Evolutionary conservation across 768 basidiomycete genomes (phyloP), one percentile per base, ranked within the genome.

Genomic region (Gymnopilus junonius): DNA sequence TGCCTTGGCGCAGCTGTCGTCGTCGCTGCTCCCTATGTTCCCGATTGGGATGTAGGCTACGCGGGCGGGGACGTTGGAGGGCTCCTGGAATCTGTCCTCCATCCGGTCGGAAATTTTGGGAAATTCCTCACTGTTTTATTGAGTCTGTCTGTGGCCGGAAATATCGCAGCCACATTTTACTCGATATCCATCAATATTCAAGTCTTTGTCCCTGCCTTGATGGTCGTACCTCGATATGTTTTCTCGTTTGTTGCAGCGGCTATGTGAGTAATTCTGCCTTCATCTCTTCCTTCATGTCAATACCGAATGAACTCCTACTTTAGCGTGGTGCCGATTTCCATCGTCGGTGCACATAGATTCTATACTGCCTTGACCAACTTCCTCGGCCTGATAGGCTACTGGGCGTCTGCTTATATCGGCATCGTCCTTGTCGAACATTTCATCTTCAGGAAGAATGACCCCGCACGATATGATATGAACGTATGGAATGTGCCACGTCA

Each of bases 161-260:
- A 95, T 76, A 89, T 93, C 46, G 91, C 92, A 1, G 86, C 89
- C 2, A 90, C 92, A 6, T 87, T 94, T 64, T 97, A 97, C 74
- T 92, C 90, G 45, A 84, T 90, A 61, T 85, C 87, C 1, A 81
- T 94, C 61, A 89, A 86, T 70, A 78, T 92, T 65, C 93, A 94
- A 70, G 81, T 90, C 1, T 81, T 89, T 67, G 72, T 90, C 4
- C 91, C 92, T 0, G 79, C 77, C 20, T 74, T 89, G 27, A 76
- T 83, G 15, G 67, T 73, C 54, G 84, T 94, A 21, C 93, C 93
- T 0, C 82, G 93, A 72, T 94, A 92, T 70, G 77, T 92, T 29
- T 90, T 94, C 71, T 91, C 92, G 0, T 69, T 93, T 12, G 70
- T 93, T 53, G 85, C 86, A 2, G 90, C 87, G 5, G 90, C 85